These are phyloP conservation scores for Cercospora sp. DNA, from an alignment of 2,329 filamentous ascomycete genomes.

Conservation along the genomic window DNA sequence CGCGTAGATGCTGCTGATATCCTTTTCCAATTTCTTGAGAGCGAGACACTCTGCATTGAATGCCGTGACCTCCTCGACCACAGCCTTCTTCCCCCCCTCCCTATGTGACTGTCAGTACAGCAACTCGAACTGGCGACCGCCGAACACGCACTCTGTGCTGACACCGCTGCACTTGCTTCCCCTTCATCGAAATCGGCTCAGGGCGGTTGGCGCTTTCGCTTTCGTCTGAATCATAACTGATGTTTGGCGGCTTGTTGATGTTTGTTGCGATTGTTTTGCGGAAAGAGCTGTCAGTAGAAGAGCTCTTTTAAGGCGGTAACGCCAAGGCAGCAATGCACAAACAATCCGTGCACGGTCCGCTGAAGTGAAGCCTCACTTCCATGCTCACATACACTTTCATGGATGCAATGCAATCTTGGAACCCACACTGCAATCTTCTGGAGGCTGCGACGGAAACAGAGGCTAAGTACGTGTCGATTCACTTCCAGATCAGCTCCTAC, in stretches of 20 bases:
- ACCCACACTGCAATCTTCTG: background rate
- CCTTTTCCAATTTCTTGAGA: background rate
- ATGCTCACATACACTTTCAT: background rate
- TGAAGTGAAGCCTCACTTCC: background rate
- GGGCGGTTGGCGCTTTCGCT: background rate
- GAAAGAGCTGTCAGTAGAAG: background rate
- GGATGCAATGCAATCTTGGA: background rate
- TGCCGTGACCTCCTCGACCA: background rate
- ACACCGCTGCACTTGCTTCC: no score
- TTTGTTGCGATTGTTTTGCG: background rate
- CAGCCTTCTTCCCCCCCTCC: background rate
- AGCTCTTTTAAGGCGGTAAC: background rate
- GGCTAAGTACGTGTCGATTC: background rate
- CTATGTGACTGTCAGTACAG: background rate
- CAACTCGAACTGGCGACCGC: background rate
- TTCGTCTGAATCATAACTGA: background rate
- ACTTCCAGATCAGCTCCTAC: slow-evolving; percentile 7
- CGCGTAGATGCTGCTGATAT: background rate
- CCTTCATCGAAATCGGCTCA: no score
- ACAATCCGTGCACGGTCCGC: background rate
- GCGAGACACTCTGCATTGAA: background rate
- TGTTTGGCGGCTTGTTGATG: background rate
- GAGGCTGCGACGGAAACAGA: background rate
- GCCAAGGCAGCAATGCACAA: background rate
- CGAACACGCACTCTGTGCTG: background rate